Percentiles rank a stretch among this genome's conserved stretches.
Evolutionary conservation across 306 rosid species (phyloP).

Genomic region (Prunus salicina): DNA sequence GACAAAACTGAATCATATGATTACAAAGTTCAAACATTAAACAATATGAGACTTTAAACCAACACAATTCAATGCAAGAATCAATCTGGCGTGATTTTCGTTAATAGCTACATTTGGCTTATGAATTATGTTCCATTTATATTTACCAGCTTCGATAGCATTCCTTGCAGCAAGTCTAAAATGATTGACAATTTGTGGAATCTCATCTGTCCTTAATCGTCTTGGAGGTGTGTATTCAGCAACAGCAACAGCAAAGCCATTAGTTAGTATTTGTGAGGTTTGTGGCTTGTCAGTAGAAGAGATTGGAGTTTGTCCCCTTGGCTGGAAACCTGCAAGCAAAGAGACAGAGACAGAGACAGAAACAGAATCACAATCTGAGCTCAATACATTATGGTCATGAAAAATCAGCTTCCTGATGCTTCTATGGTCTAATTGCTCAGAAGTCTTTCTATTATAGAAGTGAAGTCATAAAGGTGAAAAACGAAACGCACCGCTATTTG

Average conservation of each 20-base stretch:
- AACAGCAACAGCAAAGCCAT: slow-evolving; percentile 20
- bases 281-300: slow-evolving; percentile 57
- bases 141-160: slow-evolving; percentile 76
- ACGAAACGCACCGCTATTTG: slow-evolving; percentile 26
- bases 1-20: too few relatives aligned
- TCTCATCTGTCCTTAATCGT: slow-evolving; percentile 54
- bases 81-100: too few relatives aligned
- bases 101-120: too few relatives aligned
- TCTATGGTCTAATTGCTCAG: too few relatives aligned
- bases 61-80: too few relatives aligned
- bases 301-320: slow-evolving; percentile 51
- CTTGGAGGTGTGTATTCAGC: slow-evolving; percentile 49
- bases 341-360: neutral
- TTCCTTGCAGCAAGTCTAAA: slow-evolving; percentile 56
- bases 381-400: neutral
- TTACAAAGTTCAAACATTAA: too few relatives aligned
- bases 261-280: slow-evolving; percentile 21
- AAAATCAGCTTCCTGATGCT: too few relatives aligned
- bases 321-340: slow-evolving; percentile 40
- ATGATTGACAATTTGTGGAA: slow-evolving; percentile 52
- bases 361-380: neutral
- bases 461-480: neutral
- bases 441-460: too few relatives aligned
- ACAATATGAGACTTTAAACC: too few relatives aligned
- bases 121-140: neutral